Base-by-base conservation (phyloP, 768 basidiomycete genomes). In the Termitomyces sp. region DNA sequence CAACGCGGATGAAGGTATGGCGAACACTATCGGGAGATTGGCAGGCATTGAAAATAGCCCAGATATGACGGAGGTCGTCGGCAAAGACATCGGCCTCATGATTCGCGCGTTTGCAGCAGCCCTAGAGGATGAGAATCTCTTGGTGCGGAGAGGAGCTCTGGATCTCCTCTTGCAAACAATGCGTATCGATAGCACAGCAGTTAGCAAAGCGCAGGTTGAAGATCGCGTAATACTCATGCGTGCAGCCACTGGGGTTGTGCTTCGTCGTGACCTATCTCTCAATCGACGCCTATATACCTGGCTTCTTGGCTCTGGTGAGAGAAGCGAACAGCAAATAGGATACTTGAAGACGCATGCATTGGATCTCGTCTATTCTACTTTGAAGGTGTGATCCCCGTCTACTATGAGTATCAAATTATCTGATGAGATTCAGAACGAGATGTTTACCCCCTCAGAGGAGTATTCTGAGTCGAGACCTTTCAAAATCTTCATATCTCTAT, bases 261-360 rank as follows among this genome's bases (percentile, higher is more conserved):
- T 99, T 52, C 84, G 95, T 48, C 81, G 94, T 29, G 97, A 99
- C 68, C 74, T 98, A 13, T 94, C 95, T 0, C 76, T 99, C 42
- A 98, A 94, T 70, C 84, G 96, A 49, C 82, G 97, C 33, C 72
- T 99, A 38, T 98, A 95, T 70, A 85, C 87, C 0, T 99, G 97
- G 97, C 72, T 99, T 1, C 73, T 98, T 20, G 95, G 97, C 0
- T 70, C 90, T 0, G 88, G 85, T 39, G 94, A 96, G 58, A 81
- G 83, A 57, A 79, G 81, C 52, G 84, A 91, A n/a, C 71, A 72
- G 32, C 96, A 97, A 65, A 73, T 88, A 23, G 76, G 68, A 9
- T 91, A 91, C 68, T 75, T 96, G 62, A 80, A 75, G 52, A 66
- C 78, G 29, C 73, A 96, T 67, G 83, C 85, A 1, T 73, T 98